Evolutionary conservation across 2,329 filamentous ascomycete species (phyloP).

Genomic region (Tolypocladium amazonense): DNA sequence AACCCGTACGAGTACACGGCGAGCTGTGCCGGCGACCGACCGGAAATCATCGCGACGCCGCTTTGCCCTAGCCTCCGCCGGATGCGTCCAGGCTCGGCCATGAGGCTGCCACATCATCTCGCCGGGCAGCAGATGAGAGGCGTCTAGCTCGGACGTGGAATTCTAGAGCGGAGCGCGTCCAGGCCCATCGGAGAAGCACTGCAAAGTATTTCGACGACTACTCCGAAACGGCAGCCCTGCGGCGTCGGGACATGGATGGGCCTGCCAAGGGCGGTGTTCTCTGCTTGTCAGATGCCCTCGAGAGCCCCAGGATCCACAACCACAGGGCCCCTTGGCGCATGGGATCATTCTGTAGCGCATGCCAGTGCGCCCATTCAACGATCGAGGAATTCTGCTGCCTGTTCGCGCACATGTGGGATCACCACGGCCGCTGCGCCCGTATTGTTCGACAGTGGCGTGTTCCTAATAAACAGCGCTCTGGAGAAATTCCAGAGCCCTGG

Average conservation of each 20-base stretch:
- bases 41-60: neutral
- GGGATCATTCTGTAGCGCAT: neutral
- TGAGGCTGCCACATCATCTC: neutral
- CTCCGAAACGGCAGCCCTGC: neutral
- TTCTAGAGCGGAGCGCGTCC: neutral
- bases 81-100: neutral
- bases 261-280: neutral
- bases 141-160: neutral
- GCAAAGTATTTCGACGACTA: neutral
- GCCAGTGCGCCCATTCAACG: conserved; percentile 12
- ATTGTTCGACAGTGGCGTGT: neutral
- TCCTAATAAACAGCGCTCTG: neutral
- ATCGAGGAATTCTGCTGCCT: conserved; percentile 20
- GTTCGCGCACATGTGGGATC: neutral
- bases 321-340: neutral
- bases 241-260: neutral
- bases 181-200: neutral
- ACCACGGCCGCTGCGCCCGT: neutral
- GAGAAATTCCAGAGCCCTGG: neutral
- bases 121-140: neutral
- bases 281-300: neutral
- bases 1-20: neutral
- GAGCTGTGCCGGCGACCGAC: neutral
- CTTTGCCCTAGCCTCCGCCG: neutral
- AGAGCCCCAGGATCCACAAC: neutral